Conservation (phyloP, 2,329 filamentous ascomycete species). For the Moelleriella libera region DNA sequence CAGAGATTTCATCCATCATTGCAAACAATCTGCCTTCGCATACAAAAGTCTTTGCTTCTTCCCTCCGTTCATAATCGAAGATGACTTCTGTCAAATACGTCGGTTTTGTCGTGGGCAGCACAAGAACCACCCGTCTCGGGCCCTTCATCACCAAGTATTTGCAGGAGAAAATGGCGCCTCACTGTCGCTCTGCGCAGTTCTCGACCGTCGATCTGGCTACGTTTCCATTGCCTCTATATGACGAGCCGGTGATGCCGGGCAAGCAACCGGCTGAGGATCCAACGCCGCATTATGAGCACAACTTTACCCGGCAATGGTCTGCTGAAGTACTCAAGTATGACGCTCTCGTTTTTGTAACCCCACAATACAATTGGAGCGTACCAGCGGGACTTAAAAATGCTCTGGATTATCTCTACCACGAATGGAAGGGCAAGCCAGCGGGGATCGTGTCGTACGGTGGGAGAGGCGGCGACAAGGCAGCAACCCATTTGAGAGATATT, state of each 20-base stretch:
- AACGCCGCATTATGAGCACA: not conserved
- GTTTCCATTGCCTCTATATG: not conserved
- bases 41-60: not conserved
- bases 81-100: not conserved
- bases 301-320: slow-evolving; percentile 19
- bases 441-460: slow-evolving; percentile 40
- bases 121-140: not conserved
- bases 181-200: not conserved
- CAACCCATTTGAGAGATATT: slow-evolving; percentile 7
- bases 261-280: not conserved
- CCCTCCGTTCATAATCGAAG: not conserved
- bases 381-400: slow-evolving; percentile 44
- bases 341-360: slow-evolving; percentile 33
- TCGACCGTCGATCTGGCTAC: not conserved
- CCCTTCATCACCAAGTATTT: not conserved
- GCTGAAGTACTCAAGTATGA: slow-evolving; percentile 26
- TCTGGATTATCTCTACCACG: slow-evolving; percentile 45
- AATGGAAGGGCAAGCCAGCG: slow-evolving; percentile 41
- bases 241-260: not conserved
- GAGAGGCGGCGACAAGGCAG: slow-evolving; percentile 18
- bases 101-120: not conserved
- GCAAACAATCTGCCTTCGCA: no score
- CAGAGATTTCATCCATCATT: no score
- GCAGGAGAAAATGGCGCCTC: not conserved
- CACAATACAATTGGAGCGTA: slow-evolving; percentile 42